Evolutionary conservation across 768 basidiomycete genomes (phyloP).

Genomic region (Flagelloscypha sp.): DNA sequence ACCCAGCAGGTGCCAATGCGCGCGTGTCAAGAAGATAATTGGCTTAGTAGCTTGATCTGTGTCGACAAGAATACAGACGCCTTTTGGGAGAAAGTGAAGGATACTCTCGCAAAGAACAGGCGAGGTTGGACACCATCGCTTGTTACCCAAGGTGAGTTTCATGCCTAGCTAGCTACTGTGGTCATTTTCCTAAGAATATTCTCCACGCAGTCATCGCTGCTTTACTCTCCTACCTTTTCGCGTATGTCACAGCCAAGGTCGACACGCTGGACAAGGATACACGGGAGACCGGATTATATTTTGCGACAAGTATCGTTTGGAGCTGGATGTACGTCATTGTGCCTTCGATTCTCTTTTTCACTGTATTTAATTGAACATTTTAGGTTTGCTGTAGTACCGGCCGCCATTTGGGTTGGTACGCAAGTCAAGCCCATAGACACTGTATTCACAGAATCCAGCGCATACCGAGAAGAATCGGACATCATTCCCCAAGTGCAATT

Average conservation of each 20-base stretch:
- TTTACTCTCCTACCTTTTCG: constrained; percentile 9
- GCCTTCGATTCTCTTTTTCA: constrained; percentile 7
- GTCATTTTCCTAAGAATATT: not conserved
- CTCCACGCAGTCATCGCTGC: constrained; percentile 8
- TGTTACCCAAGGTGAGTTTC: constrained; percentile 9
- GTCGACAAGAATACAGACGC: constrained; percentile 4
- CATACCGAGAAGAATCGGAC: too few relatives aligned
- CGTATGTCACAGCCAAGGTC: constrained; percentile 8
- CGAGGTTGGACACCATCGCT: constrained; percentile 10
- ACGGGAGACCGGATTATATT: constrained; percentile 10
- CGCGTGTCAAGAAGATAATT: constrained; percentile 8
- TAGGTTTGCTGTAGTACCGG: too few relatives aligned
- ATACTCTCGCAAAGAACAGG: constrained; percentile 11
- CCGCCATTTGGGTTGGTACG: too few relatives aligned
- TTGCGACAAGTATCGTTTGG: constrained; percentile 13
- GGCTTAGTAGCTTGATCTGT: constrained; percentile 8
- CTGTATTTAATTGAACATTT: constrained; percentile 7
- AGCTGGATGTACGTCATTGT: constrained; percentile 13
- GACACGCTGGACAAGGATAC: constrained; percentile 5
- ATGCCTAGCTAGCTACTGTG: not conserved
- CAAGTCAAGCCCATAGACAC: constrained; percentile 8
- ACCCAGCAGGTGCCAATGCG: constrained; percentile 11
- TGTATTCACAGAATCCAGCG: not conserved
- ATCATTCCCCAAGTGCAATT: too few relatives aligned
- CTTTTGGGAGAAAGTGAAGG: constrained; percentile 9